Evolutionary conservation across 1,139 yeast genomes (phyloP).

Genomic region (Hansenula lynferdii): DNA sequence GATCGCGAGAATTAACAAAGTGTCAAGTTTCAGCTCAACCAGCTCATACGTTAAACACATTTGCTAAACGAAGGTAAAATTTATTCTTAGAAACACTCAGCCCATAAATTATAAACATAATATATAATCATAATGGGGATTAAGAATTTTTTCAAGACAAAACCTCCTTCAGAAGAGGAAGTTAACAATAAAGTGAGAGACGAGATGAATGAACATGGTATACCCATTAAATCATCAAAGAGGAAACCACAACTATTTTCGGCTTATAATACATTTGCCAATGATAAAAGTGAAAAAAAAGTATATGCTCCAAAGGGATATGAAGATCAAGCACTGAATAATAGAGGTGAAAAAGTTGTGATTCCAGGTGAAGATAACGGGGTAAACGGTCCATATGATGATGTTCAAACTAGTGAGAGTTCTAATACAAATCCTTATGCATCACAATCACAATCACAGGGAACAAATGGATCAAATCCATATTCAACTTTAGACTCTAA

Average conservation of each 20-base stretch:
- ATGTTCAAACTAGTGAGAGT: not conserved
- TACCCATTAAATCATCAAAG: slow-evolving; percentile 13
- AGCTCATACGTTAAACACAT: too few relatives aligned
- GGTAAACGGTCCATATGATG: not conserved
- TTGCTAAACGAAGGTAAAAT: too few relatives aligned
- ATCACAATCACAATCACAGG: not conserved
- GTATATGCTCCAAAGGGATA: slow-evolving; percentile 41
- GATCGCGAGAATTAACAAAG: too few relatives aligned
- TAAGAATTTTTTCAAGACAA: slow-evolving; percentile 51
- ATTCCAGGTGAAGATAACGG: not conserved
- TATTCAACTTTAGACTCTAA: not conserved
- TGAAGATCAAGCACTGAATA: slow-evolving; percentile 19
- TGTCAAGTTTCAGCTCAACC: too few relatives aligned
- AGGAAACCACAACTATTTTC: slow-evolving; percentile 53
- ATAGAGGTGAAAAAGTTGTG: slow-evolving; percentile 4
- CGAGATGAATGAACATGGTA: slow-evolving; percentile 26
- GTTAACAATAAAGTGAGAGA: slow-evolving; percentile 52
- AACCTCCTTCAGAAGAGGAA: slow-evolving; percentile 47
- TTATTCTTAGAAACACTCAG: too few relatives aligned
- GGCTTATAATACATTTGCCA: slow-evolving; percentile 42
- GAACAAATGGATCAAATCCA: not conserved
- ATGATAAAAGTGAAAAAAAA: slow-evolving; percentile 28
- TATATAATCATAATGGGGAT: slow-evolving; percentile 14
- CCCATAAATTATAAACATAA: not conserved
- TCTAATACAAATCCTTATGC: not conserved